Evolutionary conservation across 805 yeast species (phyloP), one percentile per base, ranked within the genome.

Genomic region (Debaryomyces prosopidis): DNA sequence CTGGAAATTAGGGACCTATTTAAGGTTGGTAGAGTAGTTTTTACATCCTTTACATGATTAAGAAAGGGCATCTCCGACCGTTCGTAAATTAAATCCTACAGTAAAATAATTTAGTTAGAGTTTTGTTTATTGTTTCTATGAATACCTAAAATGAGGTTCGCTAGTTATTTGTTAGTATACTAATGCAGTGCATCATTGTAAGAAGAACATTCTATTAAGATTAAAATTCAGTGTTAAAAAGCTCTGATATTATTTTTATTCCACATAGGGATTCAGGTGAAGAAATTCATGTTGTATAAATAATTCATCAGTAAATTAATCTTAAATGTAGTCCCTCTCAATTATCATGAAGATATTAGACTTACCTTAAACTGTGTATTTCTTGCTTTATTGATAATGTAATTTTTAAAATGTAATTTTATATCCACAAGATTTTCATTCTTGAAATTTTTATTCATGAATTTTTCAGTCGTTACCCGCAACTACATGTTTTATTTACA

Each of bases 211-310:
- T 26, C 10, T 37, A 11, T 16, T 34, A 35, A 32, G 27, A 31
- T 39, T 30, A 14, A 30, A 11, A 35, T 62, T 77, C 86, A 81
- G 86, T 78, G 85, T 81, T 81, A 81, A 81, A 81, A 81, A 81
- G 86, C 86, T 77, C 81, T 76, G 84, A 60, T 58, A 70, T 68
- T 73, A 63, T 67, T 55, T 59, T 63, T 77, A 74, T 75, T 78
- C 85, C 71, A 77, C 79, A 77, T 64, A 74, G 69, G 59, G 60
- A 54, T 78, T 81, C 84, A 81, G 86, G 78, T 81, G 86, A 81
- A 81, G 86, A 81, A 81, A 81, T 81, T 81, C 86, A 40, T 50
- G 59, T 60, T 53, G 50, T 57, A 48, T 49, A 55, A 53, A 51
- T 49, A 49, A 54, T 65, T 67, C 72, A 67, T 68, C 72, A 65